Percentiles rank a stretch among this genome's conserved stretches.
phyloP scores from a whole-genome alignment of 2,329 filamentous ascomycete genomes.

The Colletotrichum sublineola region DNA sequence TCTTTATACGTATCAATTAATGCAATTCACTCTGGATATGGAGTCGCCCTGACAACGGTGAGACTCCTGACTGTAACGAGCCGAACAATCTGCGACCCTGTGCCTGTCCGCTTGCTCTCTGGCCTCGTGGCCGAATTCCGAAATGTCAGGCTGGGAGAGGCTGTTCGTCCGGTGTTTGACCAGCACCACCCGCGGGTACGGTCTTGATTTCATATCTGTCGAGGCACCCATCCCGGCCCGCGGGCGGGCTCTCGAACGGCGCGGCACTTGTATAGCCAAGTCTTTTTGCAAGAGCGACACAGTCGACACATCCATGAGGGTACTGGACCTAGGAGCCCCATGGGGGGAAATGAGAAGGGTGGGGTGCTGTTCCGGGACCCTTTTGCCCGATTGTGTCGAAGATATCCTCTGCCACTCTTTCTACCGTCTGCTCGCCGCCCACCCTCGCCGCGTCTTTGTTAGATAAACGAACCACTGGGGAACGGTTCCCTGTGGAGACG shows the following conservation, averaged over 20 bases:
- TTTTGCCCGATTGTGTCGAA: not conserved
- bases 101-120: not conserved
- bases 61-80: not conserved
- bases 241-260: not conserved
- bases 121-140: not conserved
- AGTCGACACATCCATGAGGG: not conserved
- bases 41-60: not conserved
- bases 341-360: too few relatives aligned
- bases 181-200: not conserved
- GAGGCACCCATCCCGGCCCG: not conserved
- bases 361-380: not conserved
- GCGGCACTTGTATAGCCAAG: not conserved
- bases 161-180: not conserved
- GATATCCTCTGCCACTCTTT: not conserved
- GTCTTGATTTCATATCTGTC: not conserved
- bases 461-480: not conserved
- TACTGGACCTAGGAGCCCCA: not conserved
- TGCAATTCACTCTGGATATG: slow-evolving; percentile 13
- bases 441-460: not conserved
- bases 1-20: slow-evolving; percentile 11
- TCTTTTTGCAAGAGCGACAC: not conserved
- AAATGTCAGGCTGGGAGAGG: not conserved
- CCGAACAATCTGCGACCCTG: not conserved
- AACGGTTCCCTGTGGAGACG: not conserved
- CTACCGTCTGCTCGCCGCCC: not conserved